Base-by-base conservation (phyloP, 371 early-diverging fungal genomes). In the Mortierella sp. region DNA sequence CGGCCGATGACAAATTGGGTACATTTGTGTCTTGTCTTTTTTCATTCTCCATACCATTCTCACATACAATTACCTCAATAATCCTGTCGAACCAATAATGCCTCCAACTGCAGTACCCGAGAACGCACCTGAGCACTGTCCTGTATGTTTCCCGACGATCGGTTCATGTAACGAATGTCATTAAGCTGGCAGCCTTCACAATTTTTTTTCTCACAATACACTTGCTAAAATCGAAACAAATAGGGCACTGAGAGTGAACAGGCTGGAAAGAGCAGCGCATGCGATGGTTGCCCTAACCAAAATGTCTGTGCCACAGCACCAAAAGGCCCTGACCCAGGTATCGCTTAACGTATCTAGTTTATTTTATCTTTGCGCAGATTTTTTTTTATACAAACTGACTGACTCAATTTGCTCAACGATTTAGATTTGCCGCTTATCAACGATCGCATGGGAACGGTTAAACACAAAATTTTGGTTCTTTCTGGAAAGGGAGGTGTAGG, bases 401-500 rank as follows among this genome's bases (percentile, higher is more conserved):
- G 67, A 62, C 62, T 69, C 59, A 37, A 45, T 68, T 68, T 68
- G 52, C 14, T 51, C 22, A 18, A 28, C 16, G 4, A 40, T n/a
- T 6, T 61, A 92, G 96, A 92, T 70, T 86, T 98, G 43, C 86
- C 93, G 9, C 70, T 93, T 10, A 95, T 97, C 62, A 90, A 89
- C 6, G 89, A 92, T 47, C 88, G 94, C 49, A 84, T 97, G 75
- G 68, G 81, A 2, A 75, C 78, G 24, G 91, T 95, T 30, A 90
- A 90, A 72, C 93, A 94, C 78, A 95, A 95, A 80, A 87, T 99
- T 61, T 88, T 99, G n/a, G 91, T 99, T 2, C 92, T 99, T 47
- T 97, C 97, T 9, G 99, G 99, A 63, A 99, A 99, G 84, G 99
- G 99, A 52, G 99, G 99, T 43, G 99, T 99, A 9, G 99, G 99